phyloP scores from a whole-genome alignment of 2,329 filamentous ascomycete genomes.

The Paecilomyces dactylethromorphus region DNA sequence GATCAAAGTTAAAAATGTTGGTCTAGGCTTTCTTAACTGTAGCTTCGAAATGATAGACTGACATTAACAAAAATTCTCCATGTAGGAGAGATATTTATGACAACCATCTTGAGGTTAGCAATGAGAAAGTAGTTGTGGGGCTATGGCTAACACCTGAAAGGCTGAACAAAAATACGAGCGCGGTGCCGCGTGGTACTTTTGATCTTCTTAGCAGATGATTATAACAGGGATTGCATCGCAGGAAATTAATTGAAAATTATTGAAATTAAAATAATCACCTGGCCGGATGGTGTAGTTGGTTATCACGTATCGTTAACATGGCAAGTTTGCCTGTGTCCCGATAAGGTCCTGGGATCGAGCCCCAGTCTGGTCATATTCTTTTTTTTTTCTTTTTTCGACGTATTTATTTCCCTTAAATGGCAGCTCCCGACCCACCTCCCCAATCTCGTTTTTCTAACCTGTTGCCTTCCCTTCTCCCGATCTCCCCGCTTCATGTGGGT shows the following conservation, averaged over 20 bases:
- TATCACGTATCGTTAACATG: conserved; percentile 33
- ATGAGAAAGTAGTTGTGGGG: background rate
- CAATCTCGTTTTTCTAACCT: background rate
- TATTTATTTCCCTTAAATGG: background rate
- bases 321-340: too few species aligned
- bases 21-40: background rate
- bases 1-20: background rate
- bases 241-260: too few species aligned
- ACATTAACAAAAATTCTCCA: background rate
- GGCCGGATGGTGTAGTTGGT: conserved; percentile 25
- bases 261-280: background rate
- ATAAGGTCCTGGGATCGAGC: conserved; percentile 4
- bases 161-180: too few species aligned
- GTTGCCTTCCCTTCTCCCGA: background rate
- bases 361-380: conserved; percentile 1
- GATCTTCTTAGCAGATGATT: too few species aligned
- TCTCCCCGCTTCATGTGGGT: too few species aligned
- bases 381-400: background rate
- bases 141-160: background rate
- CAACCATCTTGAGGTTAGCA: background rate
- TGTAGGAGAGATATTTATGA: background rate
- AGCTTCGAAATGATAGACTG: background rate
- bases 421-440: background rate
- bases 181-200: too few species aligned
- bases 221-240: too few species aligned